Evolutionary conservation across 1,139 yeast genomes (phyloP).

Genomic region (Saccharomyces hybrid): DNA sequence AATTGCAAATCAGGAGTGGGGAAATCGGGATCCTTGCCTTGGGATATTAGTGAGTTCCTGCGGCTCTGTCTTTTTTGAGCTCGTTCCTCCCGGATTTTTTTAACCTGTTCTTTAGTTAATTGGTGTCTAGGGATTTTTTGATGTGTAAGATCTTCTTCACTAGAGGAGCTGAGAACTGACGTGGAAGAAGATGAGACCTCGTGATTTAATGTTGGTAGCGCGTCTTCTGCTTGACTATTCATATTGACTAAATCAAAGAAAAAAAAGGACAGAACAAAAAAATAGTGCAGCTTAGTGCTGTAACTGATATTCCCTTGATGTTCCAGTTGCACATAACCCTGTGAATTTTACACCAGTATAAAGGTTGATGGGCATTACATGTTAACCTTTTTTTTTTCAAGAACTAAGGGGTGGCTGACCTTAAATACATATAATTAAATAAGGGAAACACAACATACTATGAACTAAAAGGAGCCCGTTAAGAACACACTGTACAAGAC

Average conservation of each 20-base stretch:
- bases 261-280: not conserved
- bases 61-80: not conserved
- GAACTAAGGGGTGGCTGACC: not conserved
- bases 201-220: not conserved
- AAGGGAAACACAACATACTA: not conserved
- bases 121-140: not conserved
- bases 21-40: slow-evolving; percentile 4
- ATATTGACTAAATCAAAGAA: not conserved
- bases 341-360: not conserved
- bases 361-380: not conserved
- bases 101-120: not conserved
- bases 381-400: not conserved
- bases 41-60: not conserved
- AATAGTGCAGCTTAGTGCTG: not conserved
- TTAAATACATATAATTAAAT: not conserved
- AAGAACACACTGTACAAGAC: not conserved
- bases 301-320: not conserved
- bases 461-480: not conserved
- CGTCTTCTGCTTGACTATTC: not conserved
- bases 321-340: not conserved
- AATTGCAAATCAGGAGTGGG: slow-evolving; percentile 4
- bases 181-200: not conserved
- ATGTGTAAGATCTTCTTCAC: not conserved
- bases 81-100: not conserved
- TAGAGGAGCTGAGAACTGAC: not conserved